Base-by-base conservation (phyloP, 2,329 filamentous ascomycete genomes). In the Chalaropsis thielavioides region DNA sequence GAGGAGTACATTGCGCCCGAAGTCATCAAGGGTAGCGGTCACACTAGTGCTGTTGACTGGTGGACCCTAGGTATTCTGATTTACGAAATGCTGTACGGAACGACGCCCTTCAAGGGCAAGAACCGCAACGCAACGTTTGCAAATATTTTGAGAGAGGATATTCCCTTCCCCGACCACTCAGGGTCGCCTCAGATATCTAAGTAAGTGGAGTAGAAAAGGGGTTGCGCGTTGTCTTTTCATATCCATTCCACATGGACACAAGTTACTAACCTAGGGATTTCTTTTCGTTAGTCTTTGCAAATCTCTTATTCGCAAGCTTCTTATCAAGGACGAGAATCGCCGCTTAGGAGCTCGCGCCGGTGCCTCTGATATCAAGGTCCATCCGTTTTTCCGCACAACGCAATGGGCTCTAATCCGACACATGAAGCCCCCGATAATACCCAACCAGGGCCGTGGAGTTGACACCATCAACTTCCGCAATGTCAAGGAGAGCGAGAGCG, bases 1-100 rank as follows among this genome's bases (percentile, higher is more conserved):
- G 94, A 99, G 75, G 94, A 99, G 75, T 99, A 99, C 75, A 99
- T 99, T 72, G 94, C 94, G 0, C 94, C 94, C 1, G 94, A 99
- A 75, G 94, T 99, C 43, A 99, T 99, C 74, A 97, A 97, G 77
- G 94, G 94, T 46, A 96, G 92, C 72, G 94, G 94, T 27, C 94
- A 99, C 76, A 99, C 94, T 7, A 97, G 92, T 73, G 94, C 94
- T 15, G 94, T 99, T 15, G 94, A 99, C 75, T 99, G 94, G 94
- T 99, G 94, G 94, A 99, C 94, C 0, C 76, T 99, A 63, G 94
- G 94, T 22, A 97, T 99, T 70, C 77, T 99, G 72, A 91, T 99
- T 65, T 99, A 97, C 74, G 94, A 99, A 76, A 99, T 99, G 94
- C 81, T 99, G 43, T 99, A 92, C 77, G 94, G 94, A 64, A 99